These are phyloP conservation scores for Tripidium arundinaceum DNA, from an alignment of 202 grass and related monocot genomes.

Conservation along the genomic window DNA sequence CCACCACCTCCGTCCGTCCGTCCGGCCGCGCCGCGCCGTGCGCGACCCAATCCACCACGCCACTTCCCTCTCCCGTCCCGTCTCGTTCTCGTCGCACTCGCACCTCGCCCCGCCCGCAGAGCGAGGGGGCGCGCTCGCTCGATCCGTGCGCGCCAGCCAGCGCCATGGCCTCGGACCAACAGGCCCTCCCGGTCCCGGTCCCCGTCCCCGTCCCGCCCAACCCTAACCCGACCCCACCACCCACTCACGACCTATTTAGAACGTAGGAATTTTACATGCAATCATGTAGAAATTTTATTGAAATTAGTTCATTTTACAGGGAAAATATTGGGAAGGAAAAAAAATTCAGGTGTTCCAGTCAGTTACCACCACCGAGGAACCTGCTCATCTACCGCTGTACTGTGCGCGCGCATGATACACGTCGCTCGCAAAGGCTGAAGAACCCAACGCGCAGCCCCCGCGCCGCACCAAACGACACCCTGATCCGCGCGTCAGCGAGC, in stretches of 20 bases:
- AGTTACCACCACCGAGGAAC: too few relatives aligned
- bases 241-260: too few relatives aligned
- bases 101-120: background rate
- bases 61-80: background rate
- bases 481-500: background rate
- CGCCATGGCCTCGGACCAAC: slow-evolving; percentile 69
- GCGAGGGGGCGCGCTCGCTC: background rate
- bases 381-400: background rate
- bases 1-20: slow-evolving; percentile 28
- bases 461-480: background rate
- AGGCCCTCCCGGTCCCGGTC: slow-evolving; percentile 36
- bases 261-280: too few relatives aligned
- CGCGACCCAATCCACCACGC: slow-evolving; percentile 40
- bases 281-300: too few relatives aligned
- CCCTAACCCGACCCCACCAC: slow-evolving; percentile 50
- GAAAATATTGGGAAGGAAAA: too few relatives aligned
- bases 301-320: too few relatives aligned
- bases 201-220: slow-evolving; percentile 42
- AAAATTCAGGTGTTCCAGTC: too few relatives aligned
- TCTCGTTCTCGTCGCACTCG: slow-evolving; percentile 21
- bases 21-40: slow-evolving; percentile 43
- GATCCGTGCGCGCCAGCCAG: slow-evolving; percentile 35
- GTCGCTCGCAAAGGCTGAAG: background rate
- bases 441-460: background rate
- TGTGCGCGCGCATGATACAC: background rate